These are phyloP conservation scores for Cicer judaicum DNA, from an alignment of 306 rosid species.

Conservation along the genomic window DNA sequence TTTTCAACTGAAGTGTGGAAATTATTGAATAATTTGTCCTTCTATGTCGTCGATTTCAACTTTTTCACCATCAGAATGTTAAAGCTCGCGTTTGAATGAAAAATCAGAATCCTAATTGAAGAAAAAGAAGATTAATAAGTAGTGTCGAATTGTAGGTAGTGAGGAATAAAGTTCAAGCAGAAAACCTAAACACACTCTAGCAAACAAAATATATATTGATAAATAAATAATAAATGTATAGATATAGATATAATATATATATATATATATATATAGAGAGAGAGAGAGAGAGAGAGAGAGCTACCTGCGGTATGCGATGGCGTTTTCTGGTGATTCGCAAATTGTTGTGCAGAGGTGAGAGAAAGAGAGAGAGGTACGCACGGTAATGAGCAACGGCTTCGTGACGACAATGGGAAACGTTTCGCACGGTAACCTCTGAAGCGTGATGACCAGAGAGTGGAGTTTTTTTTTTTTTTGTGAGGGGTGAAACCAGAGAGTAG, in stretches of 20 bases:
- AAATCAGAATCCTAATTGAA: conserved; percentile 44
- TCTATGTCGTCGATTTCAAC: conserved; percentile 57
- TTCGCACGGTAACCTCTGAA: conserved; percentile 54
- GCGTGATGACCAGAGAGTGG: conserved; percentile 50
- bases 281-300: conserved; percentile 29
- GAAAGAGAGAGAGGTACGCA: conserved; percentile 56
- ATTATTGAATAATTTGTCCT: conserved; percentile 37
- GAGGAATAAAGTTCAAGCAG: conserved; percentile 39
- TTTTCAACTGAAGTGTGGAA: conserved; percentile 39
- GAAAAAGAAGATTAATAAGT: neutral
- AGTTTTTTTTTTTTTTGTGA: neutral
- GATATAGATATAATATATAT: conserved; percentile 3
- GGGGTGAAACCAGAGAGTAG: neutral
- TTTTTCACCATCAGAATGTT: conserved; percentile 47
- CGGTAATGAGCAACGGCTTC: conserved; percentile 55
- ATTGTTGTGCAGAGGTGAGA: conserved; percentile 2
- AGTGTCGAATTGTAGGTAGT: conserved; percentile 20
- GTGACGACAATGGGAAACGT: conserved; percentile 40
- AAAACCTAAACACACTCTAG: conserved; percentile 53
- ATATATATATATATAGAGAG: neutral
- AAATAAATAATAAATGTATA: neutral
- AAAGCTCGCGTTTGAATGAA: conserved; percentile 48
- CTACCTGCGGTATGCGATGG: conserved; percentile 48
- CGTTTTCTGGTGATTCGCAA: conserved; percentile 36
- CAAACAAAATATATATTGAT: conserved; percentile 13